Evolutionary conservation across 257 asterid species (phyloP), one percentile per base, ranked within the genome.

Genomic region (Primulina eburnea): DNA sequence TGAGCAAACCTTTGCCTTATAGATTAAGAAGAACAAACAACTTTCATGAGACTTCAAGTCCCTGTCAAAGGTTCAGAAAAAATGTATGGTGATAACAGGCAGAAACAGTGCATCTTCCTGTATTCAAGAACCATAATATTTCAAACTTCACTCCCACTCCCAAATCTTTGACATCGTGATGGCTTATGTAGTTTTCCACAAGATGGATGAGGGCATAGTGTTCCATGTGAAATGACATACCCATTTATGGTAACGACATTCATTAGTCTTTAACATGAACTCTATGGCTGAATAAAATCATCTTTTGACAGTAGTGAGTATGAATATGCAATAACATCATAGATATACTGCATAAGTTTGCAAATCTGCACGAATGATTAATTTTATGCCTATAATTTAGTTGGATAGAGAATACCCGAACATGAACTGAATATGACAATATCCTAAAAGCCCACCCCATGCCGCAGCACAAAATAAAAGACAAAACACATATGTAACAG

Each of bases 231-330:
- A 28, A 28, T 28, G 30, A 28, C 4, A 28, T 38, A 38, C 47
- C 47, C 12, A 38, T 38, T 11, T 26, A 18, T 33, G 34, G 55
- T 18, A 5, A 37, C 24, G 53, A 55, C 26, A 6, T 43, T 29
- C 35, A 64, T 75, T 38, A 62, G 52, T 56, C 43, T n/a, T 71
- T 21, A 76, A 38, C 8, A 43, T 18, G 58, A 65, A 60, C 47
- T 28, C 33, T n/a, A 63, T 63, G 67, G 35, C n/a, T 47, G 21
- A 11, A 68, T 67, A 60, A 38, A 50, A 57, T 58, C 8, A 29
- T 56, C 30, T 20, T 62, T 68, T n/a, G 26, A 50, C 6, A 33
- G 56, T 0, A 3, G 21, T 14, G 18, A 38, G 17, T 58, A 37
- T 67, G 50, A 18, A 34, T 26, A 62, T 28, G 32, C 62, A 71